Base-by-base conservation (phyloP, 768 basidiomycete species). In the Lactifluus volemus region DNA sequence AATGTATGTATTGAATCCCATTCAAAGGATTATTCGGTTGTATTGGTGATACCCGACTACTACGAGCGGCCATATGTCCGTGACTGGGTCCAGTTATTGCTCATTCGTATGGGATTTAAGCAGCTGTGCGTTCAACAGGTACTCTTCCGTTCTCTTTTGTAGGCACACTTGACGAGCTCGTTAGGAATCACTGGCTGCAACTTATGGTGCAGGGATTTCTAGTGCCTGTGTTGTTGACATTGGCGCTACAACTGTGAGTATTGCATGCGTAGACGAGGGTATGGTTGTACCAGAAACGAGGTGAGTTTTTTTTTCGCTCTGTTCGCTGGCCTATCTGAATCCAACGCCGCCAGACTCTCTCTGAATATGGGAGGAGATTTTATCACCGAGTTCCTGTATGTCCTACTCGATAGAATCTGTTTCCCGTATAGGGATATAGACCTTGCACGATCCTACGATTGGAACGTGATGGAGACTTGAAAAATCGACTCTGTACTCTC, bases 141-240 rank as follows among this genome's bases (percentile, higher is more conserved):
- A 53, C 11, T 52, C n/a, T 50, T 29, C 36, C 11, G 21, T 48
- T 48, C 52, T 44, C 36, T 12, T 59, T 50, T 25, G 32, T 55
- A 25, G 47, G 41, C 39, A 54, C 47, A 11, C 59, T 32, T 63
- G 36, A 57, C 53, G 47, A 15, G 32, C 32, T 47, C 47, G 4
- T 60, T 64, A 97, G 92, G 95, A 97, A 78, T 88, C 92, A 4
- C 77, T 96, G 44, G 89, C 91, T 38, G 93, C 95, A 4, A 92
- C 92, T 0, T 98, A 95, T 70, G 95, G 95, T 21, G 94, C 96
- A 7, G 96, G 96, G 7, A 85, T 98, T 54, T 92, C 92, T 0
- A 89, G 85, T 67, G 97, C 95, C 11, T 98, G 97, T 68, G 91
- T 99, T 5, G 89, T 99, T 39, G 92, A 99, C 71, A 86, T 98